Conservation (phyloP, 2,329 filamentous ascomycete genomes). For the Annulohypoxylon truncatum region DNA sequence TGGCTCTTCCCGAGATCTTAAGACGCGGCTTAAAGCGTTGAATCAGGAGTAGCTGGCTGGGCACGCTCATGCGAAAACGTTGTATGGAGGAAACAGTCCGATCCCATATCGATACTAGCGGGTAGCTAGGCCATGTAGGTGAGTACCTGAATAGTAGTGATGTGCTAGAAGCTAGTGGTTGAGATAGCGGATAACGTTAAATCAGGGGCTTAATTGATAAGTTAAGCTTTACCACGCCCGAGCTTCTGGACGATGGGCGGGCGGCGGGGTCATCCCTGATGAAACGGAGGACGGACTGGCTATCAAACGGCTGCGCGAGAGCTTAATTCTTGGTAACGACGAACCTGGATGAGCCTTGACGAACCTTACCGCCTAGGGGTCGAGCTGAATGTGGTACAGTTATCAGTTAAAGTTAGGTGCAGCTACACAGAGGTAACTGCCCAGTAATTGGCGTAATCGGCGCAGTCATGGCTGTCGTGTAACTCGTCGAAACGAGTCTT, state of each 20-base stretch:
- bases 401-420: background rate
- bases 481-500: conserved; percentile 22
- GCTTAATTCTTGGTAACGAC: conserved; percentile 24
- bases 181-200: background rate
- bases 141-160: background rate
- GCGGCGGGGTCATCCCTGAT: conserved; percentile 15
- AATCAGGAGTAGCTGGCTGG: background rate
- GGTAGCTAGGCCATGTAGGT: background rate
- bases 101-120: background rate
- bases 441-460: background rate
- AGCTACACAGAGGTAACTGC: background rate
- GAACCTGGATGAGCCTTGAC: background rate
- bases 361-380: conserved; percentile 1
- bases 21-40: conserved; percentile 6
- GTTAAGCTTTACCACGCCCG: conserved; percentile 7
- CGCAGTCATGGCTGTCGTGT: conserved; percentile 3
- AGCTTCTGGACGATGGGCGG: conserved; percentile 2
- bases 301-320: conserved; percentile 31
- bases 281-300: conserved; percentile 26
- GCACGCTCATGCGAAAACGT: background rate
- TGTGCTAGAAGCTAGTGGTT: too few species aligned
- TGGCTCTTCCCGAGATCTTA: conserved; percentile 10
- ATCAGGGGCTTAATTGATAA: background rate
- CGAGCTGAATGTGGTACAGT: background rate
- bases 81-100: conserved; percentile 4